phyloP scores from a whole-genome alignment of 225 moss, liverwort and hornwort species.

The Takakia lepidozioides region DNA sequence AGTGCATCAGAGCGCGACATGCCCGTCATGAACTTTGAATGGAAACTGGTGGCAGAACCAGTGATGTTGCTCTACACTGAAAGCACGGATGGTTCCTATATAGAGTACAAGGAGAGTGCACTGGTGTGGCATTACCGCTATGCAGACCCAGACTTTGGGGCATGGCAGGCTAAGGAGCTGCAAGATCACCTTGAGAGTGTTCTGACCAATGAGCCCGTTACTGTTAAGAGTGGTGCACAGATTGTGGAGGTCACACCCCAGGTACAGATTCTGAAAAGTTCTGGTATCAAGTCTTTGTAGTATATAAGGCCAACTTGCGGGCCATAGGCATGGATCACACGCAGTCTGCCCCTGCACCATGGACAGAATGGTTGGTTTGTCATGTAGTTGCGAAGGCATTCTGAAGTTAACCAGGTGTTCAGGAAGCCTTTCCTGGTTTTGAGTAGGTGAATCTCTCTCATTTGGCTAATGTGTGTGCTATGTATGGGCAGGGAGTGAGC shows the following conservation, averaged over 20 bases:
- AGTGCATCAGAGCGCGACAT: constrained; percentile 4
- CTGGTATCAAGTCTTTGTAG: too few species aligned
- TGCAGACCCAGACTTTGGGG: constrained; percentile 55
- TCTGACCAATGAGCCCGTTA: constrained; percentile 45
- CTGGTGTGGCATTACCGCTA: constrained; percentile 47
- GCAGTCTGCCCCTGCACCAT: too few species aligned
- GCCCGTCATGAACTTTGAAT: constrained; percentile 42
- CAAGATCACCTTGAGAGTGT: constrained; percentile 56
- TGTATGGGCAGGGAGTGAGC: constrained; percentile 36
- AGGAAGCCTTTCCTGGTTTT: too few species aligned
- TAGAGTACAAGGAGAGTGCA: constrained; percentile 52
- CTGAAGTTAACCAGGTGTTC: too few species aligned
- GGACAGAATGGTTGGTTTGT: too few species aligned
- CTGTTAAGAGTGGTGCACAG: constrained; percentile 49
- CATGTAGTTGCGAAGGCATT: too few species aligned
- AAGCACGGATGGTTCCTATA: constrained; percentile 44
- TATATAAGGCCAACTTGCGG: too few species aligned
- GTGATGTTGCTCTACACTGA: constrained; percentile 41
- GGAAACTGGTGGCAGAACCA: constrained; percentile 42
- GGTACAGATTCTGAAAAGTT: too few species aligned
- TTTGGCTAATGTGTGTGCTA: too few species aligned
- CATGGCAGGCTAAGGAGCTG: constrained; percentile 56
- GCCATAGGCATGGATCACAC: too few species aligned
- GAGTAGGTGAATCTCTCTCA: too few species aligned
- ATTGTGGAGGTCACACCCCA: constrained; percentile 61